Percentiles rank a stretch among this genome's conserved stretches.
Conservation (phyloP, 2,329 filamentous ascomycete species). For the Thelonectria discophora region DNA sequence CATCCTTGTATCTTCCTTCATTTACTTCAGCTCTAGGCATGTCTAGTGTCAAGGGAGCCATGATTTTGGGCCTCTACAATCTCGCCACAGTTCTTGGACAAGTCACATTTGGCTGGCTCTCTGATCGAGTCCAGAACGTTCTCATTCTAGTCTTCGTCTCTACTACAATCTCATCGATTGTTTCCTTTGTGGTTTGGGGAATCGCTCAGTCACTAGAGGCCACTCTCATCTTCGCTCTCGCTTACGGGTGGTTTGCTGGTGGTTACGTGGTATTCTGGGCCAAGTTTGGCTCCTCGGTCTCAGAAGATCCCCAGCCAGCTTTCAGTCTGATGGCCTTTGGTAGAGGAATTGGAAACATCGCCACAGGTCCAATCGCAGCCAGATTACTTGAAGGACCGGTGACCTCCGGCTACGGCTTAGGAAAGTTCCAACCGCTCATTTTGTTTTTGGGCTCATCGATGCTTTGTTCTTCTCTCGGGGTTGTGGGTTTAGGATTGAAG, state of each 20-base stretch:
- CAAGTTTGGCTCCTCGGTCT: slow-evolving; percentile 41
- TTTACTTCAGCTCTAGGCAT: slow-evolving; percentile 55
- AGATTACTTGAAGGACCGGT: slow-evolving; percentile 29
- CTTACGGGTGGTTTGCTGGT: slow-evolving; percentile 67
- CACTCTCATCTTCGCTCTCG: slow-evolving; percentile 60
- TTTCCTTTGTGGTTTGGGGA: slow-evolving; percentile 64
- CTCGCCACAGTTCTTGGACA: slow-evolving; percentile 56
- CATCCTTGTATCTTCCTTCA: slow-evolving; percentile 61
- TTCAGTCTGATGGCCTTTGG: slow-evolving; percentile 44
- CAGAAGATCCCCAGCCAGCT: slow-evolving; percentile 40
- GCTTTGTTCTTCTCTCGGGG: slow-evolving; percentile 28
- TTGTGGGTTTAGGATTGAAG: background rate
- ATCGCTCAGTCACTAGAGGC: slow-evolving; percentile 54
- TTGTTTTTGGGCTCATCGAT: slow-evolving; percentile 30
- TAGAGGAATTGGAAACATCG: slow-evolving; percentile 43
- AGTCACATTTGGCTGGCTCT: slow-evolving; percentile 56
- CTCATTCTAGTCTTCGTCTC: slow-evolving; percentile 54
- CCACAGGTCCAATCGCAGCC: slow-evolving; percentile 39
- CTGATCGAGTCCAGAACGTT: slow-evolving; percentile 56
- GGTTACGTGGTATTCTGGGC: slow-evolving; percentile 40
- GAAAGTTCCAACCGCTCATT: slow-evolving; percentile 29
- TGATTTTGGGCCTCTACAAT: slow-evolving; percentile 60
- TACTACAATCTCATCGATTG: slow-evolving; percentile 57
- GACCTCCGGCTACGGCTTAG: slow-evolving; percentile 25
- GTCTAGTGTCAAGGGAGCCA: slow-evolving; percentile 52